Percentiles rank a stretch among this genome's conserved stretches.
These are phyloP conservation scores for Ceratobasidium sp. DNA, from an alignment of 1,284 basidiomycete species.

Conservation along the genomic window DNA sequence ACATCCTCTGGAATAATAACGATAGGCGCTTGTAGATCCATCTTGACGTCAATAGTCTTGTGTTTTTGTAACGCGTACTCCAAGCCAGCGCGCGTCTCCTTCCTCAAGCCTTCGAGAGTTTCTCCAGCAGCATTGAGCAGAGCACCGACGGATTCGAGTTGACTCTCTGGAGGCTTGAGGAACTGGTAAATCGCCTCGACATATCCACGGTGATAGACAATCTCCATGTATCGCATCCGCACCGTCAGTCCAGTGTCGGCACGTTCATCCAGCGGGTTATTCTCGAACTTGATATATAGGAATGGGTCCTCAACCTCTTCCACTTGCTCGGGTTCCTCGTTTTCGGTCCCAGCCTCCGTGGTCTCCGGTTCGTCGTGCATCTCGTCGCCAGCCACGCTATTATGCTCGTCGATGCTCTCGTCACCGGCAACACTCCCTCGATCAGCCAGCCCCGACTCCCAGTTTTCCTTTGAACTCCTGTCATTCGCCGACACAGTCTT, in stretches of 20 bases:
- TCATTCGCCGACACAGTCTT: slow-evolving; percentile 48
- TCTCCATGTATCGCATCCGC: slow-evolving; percentile 96
- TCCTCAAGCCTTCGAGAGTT: slow-evolving; percentile 93
- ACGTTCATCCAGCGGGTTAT: slow-evolving; percentile 90
- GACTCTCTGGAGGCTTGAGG: slow-evolving; percentile 94
- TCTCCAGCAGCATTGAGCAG: slow-evolving; percentile 90
- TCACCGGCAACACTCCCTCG: slow-evolving; percentile 39
- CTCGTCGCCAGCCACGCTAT: slow-evolving; percentile 4
- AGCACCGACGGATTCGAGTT: slow-evolving; percentile 94
- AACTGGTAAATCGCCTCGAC: slow-evolving; percentile 93
- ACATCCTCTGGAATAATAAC: slow-evolving; percentile 97
- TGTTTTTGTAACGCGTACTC: slow-evolving; percentile 94
- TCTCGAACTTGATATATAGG: slow-evolving; percentile 93
- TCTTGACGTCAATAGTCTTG: slow-evolving; percentile 94
- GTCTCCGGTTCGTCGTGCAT: slow-evolving; percentile 48
- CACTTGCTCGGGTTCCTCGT: slow-evolving; percentile 49
- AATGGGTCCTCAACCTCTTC: slow-evolving; percentile 70
- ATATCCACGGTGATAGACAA: slow-evolving; percentile 96
- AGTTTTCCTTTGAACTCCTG: slow-evolving; percentile 49
- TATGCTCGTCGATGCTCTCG: slow-evolving; percentile 45
- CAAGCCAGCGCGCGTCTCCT: slow-evolving; percentile 94
- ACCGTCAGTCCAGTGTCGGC: slow-evolving; percentile 93
- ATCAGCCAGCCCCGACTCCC: slow-evolving; percentile 50
- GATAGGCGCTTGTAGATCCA: slow-evolving; percentile 97
- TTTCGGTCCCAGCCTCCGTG: slow-evolving; percentile 51